Base-by-base conservation (phyloP, 177 flowering plant genomes). In the Vitis hybrid region DNA sequence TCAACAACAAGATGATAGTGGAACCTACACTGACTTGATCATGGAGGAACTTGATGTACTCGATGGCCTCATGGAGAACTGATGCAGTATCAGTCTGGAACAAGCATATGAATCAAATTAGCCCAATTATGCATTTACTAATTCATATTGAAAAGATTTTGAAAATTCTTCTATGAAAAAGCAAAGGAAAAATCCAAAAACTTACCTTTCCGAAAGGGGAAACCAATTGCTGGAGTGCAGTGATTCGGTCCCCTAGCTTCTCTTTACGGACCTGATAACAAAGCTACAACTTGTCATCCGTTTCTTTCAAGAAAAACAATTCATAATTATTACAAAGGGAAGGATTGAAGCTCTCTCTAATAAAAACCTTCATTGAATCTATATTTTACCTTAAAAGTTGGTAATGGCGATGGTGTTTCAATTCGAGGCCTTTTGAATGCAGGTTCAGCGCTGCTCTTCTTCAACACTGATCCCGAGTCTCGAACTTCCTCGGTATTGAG, bases 81-180 rank as follows among this genome's bases (percentile, higher is more conserved):
- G 97, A 92, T 12, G 97, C 97, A 30, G 97, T 92, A 79, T 92
- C 97, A 51, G 95, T 92, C 97, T 92, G 91, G 17, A 76, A 62
- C 13, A 70, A 68, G 13, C 51, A 48, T 14, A 51, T 9, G 51
- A 54, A 11, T 15, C 19, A 57, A 19, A 7, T 19, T 15, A 14
- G 6, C 10, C 21, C 3, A 57, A 23, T 10, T 14, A 32, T 13
- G 64, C 64, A 32, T 61, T 34, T 61, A 61, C n/a, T 61, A 19
- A 61, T 61, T 32, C 6, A n/a, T 6, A 30, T 11, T 23, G 60
- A 14, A 57, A 21, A 14, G 6, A 23, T 60, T n/a, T 9, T 49
- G 14, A 6, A 26, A 18, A 30, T 18, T 23, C 34, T 34, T 11
- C n/a, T 17, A 50, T 21, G 5, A 59, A 51, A 65, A 74, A 65